These are phyloP conservation scores for Podaxis sp. DNA, from an alignment of 768 basidiomycete genomes.

Conservation along the genomic window DNA sequence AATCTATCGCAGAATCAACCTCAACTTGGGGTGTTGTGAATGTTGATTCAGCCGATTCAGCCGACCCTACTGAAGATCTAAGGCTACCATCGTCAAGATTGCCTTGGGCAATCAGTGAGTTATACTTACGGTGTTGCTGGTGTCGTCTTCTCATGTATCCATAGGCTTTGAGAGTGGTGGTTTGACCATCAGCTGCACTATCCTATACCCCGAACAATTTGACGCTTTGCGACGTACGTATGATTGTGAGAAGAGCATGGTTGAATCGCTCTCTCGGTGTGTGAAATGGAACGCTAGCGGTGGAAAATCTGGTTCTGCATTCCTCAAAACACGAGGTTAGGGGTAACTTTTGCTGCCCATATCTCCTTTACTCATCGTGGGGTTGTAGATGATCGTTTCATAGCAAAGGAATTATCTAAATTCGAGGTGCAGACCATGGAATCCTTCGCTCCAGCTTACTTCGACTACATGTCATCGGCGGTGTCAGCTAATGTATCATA, in stretches of 20 bases:
- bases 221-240: constrained; percentile 90
- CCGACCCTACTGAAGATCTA: constrained; percentile 74
- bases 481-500: constrained; percentile 72
- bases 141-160: neutral
- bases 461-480: constrained; percentile 97
- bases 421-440: constrained; percentile 94
- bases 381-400: constrained; percentile 88
- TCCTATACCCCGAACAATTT: constrained; percentile 96
- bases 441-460: constrained; percentile 95
- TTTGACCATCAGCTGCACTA: constrained; percentile 87
- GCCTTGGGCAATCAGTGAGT: constrained; percentile 79
- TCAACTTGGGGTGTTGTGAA: constrained; percentile 95
- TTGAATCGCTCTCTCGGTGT: constrained; percentile 90
- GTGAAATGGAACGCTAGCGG: constrained; percentile 95
- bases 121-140: neutral
- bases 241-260: constrained; percentile 90
- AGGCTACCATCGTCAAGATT: constrained; percentile 72
- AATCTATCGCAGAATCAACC: constrained; percentile 72
- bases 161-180: constrained; percentile 88
- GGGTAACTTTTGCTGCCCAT: neutral
- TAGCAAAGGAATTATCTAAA: constrained; percentile 92
- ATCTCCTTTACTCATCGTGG: constrained; percentile 4
- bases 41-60: constrained; percentile 60
- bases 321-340: constrained; percentile 90
- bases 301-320: constrained; percentile 95